Percentiles rank a stretch among this genome's conserved stretches.
phyloP scores from a whole-genome alignment of 768 basidiomycete species.

The Boletus rubroflammeus region DNA sequence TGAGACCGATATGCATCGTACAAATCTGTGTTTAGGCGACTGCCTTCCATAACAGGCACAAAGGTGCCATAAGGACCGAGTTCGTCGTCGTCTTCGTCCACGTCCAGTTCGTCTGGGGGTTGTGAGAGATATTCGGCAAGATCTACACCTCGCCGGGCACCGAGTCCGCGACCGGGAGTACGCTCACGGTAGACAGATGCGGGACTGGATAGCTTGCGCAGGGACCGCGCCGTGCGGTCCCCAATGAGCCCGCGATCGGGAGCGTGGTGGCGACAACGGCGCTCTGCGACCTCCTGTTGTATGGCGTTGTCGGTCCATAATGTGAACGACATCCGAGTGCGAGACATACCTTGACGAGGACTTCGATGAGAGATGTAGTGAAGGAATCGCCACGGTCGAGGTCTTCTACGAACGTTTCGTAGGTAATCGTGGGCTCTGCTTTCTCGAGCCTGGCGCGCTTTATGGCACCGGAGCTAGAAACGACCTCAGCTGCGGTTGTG shows the following conservation, averaged over 20 bases:
- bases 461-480: constrained; percentile 65
- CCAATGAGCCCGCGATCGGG: constrained; percentile 60
- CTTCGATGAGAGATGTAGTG: constrained; percentile 69
- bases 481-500: background rate
- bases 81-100: constrained; percentile 69
- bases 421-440: constrained; percentile 59
- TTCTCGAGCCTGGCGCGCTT: constrained; percentile 66
- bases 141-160: constrained; percentile 32
- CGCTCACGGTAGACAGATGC: constrained; percentile 53
- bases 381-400: constrained; percentile 79
- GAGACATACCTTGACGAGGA: constrained; percentile 67
- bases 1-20: constrained; percentile 59
- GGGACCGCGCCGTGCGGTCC: constrained; percentile 60
- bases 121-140: constrained; percentile 51
- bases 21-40: constrained; percentile 55
- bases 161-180: constrained; percentile 35
- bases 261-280: constrained; percentile 50
- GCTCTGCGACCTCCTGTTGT: constrained; percentile 70
- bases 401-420: constrained; percentile 73
- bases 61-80: constrained; percentile 41
- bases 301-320: constrained; percentile 1
- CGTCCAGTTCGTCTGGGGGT: constrained; percentile 53
- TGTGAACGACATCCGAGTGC: background rate
- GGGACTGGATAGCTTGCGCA: constrained; percentile 54
- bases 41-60: constrained; percentile 44